Conservation (phyloP, 2,329 filamentous ascomycete species). For the Diaporthe vexans region DNA sequence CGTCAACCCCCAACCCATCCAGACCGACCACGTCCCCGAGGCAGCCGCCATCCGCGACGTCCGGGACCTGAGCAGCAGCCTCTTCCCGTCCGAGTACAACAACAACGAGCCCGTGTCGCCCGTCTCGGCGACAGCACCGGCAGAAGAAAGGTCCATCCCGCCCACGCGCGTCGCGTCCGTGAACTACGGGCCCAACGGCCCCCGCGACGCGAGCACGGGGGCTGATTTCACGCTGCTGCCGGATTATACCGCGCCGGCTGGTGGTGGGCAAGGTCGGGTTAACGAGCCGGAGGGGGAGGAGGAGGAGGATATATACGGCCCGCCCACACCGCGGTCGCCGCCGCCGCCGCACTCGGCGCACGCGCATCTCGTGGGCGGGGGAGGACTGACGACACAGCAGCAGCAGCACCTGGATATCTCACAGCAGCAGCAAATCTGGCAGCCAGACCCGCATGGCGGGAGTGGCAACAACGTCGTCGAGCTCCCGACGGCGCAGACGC, state of each 20-base stretch:
- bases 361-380: not conserved
- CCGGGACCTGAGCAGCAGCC: constrained; percentile 18
- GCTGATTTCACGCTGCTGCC: constrained; percentile 29
- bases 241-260: not conserved
- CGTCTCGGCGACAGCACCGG: not conserved
- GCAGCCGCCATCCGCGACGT: constrained; percentile 9
- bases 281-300: no score
- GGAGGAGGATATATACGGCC: not conserved
- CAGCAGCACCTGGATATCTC: no score
- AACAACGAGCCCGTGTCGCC: constrained; percentile 15
- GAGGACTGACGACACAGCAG: no score
- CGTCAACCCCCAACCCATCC: not conserved
- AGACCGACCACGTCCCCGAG: not conserved
- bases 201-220: constrained; percentile 25
- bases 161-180: not conserved
- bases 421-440: no score
- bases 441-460: no score
- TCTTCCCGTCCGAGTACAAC: constrained; percentile 24
- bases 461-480: no score
- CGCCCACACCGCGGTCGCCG: not conserved
- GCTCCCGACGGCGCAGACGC: constrained; percentile 24
- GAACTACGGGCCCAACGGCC: constrained; percentile 26
- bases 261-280: no score
- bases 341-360: constrained; percentile 30
- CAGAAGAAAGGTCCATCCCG: not conserved